Base-by-base conservation (phyloP, 1,139 yeast species). In the Pichia cactophila region DNA sequence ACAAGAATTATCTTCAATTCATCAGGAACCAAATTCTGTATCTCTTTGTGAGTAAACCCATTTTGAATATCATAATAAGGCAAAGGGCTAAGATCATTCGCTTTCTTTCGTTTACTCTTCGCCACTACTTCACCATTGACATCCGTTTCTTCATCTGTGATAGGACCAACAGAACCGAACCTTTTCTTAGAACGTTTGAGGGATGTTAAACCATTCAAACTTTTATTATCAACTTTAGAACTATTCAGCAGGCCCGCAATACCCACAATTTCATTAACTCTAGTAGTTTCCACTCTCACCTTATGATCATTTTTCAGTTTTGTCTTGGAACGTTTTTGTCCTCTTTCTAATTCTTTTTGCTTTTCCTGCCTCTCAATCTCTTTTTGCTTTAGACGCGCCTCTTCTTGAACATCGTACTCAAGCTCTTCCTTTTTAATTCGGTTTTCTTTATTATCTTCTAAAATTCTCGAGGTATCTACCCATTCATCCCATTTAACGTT, bases 401-500 rank as follows among this genome's bases (percentile, higher is more conserved):
- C 42, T 53, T 72, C 66, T 55, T 69, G 65, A 59, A 70, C 52
- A 2, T 80, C 78, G 41, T 72, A 57, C 77, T 80, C 59, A 11
- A 88, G 70, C 56, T 81, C 83, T 56, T 80, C 77, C 62, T 85
- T 88, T 47, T 80, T 69, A 51, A 74, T 70, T 49, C 83, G 61
- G 61, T 86, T 89, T 56, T 83, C 95, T 42, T 81, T 84, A 47
- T 76, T 86, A 62, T 75, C 73, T 56, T 80, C 83, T 62, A 87
- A 69, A 11, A 90, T 76, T 41, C 97, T 71, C 46, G 79, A 83
- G 10, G 69, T 67, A 0, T 80, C 76, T 0, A 92, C 95, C 98
- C 98, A 92, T 65, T 92, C 98, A 64, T 92, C 97, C 97, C 97
- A 90, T 55, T 90, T 83, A 23, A 83, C 69, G 61, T 89, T 92